These are phyloP conservation scores for Aurantiochytrium sp. DNA, from an alignment of 108 stramenopile genomes.

Conservation along the genomic window DNA sequence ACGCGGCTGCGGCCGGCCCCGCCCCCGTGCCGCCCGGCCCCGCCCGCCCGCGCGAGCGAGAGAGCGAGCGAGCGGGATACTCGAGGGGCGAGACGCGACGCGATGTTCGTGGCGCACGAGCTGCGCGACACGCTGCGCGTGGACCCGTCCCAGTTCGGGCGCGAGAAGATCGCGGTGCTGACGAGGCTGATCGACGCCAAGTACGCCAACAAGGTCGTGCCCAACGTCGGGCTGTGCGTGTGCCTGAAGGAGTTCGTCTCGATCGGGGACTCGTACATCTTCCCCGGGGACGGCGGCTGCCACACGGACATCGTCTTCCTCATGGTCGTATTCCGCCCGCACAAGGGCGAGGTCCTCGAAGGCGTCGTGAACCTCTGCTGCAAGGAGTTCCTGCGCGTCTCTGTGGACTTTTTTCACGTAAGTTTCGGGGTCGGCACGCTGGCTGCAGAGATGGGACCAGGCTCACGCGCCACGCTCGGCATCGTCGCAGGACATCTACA, in stretches of 20 bases:
- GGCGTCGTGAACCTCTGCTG: neutral
- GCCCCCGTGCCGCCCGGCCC: too few species aligned
- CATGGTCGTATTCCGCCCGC: slow-evolving; percentile 2
- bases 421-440: neutral
- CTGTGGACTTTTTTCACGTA: neutral
- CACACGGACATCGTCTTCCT: slow-evolving; percentile 10
- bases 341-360: neutral
- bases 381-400: slow-evolving; percentile 10
- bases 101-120: slow-evolving; percentile 17
- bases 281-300: neutral
- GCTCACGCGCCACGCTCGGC: neutral
- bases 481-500: neutral
- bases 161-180: neutral
- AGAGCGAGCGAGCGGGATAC: too few species aligned
- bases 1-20: too few species aligned
- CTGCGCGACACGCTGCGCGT: neutral
- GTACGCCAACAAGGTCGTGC: slow-evolving; percentile 24
- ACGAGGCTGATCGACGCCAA: neutral
- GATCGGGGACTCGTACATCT: neutral
- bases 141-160: neutral
- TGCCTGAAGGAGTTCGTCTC: slow-evolving; percentile 3
- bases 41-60: too few species aligned
- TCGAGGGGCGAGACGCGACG: too few species aligned
- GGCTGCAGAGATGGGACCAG: neutral
- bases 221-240: slow-evolving; percentile 9